Evolutionary conservation across 1,284 basidiomycete species (phyloP), one percentile per base, ranked within the genome.

Genomic region (Trichosporon ovoides): DNA sequence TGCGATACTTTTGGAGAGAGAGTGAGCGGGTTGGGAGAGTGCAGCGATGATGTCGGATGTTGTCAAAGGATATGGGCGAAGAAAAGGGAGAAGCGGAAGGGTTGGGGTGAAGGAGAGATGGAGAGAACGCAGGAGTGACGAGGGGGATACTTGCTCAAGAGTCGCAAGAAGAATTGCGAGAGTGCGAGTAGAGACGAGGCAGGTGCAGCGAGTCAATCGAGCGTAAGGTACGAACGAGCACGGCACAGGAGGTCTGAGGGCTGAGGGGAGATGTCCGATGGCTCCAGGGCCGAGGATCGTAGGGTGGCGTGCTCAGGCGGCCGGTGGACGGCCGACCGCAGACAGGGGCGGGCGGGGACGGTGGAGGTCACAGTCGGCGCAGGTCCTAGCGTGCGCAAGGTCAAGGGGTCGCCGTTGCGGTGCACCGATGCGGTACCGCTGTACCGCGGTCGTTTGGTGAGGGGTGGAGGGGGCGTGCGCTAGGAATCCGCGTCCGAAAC

Each of bases 241-340:
- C 24, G 43, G 43, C 16, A 48, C 43, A 24, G 43, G 24, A 48
- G 22, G 43, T 22, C 43, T 28, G 24, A 28, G 16, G 43, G 40
- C 22, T 46, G 40, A 24, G 40, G 40, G 40, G 40, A 46, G 40
- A 46, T 46, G 40, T 20, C 40, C 40, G 40, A 46, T 48, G 22
- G 43, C 16, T 9, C 28, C 28, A 31, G 28, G 43, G 43, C 28
- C 43, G 22, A 48, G 43, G 43, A 28, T 46, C 40, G 28, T 20
- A 24, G 43, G 28, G 9, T 31, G 5, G 28, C 28, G 28, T 31
- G 9, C 28, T 31, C 28, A 37, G 16, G 43, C 22, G 40, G 40
- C 19, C 19, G 40, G 40, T 19, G 9, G 38, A 38, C 43, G 43
- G 43, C 43, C 28, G 43, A 18, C 24, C 14, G 43, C 24, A 28